A percentile compares a stretch with the other conserved stretches of the same genome.
Conservation (phyloP, 495 filamentous ascomycete genomes). For the Hypomontagnella monticulosa region DNA sequence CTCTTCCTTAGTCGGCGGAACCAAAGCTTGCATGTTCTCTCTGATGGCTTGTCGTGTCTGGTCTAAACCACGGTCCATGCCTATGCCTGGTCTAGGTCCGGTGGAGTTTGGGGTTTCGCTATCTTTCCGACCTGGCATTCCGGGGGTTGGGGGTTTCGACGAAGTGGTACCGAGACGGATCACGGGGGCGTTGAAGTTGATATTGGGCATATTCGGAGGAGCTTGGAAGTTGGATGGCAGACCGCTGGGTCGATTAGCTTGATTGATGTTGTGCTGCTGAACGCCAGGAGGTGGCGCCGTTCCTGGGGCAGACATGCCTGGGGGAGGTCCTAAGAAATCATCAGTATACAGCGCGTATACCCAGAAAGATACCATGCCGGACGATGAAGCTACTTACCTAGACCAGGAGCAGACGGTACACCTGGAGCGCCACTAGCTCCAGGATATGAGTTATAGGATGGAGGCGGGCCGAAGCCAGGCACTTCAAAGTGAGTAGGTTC, state of each 20-base stretch:
- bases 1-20: conserved; percentile 90
- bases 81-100: conserved; percentile 73
- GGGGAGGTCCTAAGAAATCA: conserved; percentile 62
- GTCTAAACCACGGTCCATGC: conserved; percentile 70
- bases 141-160: conserved; percentile 68
- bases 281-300: conserved; percentile 81
- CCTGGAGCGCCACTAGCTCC: conserved; percentile 68
- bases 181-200: conserved; percentile 97
- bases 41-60: conserved; percentile 73
- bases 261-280: conserved; percentile 72
- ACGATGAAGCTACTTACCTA: conserved; percentile 69
- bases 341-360: conserved; percentile 16
- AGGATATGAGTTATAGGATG: conserved; percentile 76
- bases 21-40: conserved; percentile 79
- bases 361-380: conserved; percentile 6
- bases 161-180: conserved; percentile 85
- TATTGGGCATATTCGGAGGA: conserved; percentile 92
- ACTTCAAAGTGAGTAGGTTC: conserved; percentile 36
- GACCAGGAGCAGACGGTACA: conserved; percentile 81
- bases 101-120: conserved; percentile 52
- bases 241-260: conserved; percentile 78
- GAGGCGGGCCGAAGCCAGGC: conserved; percentile 74
- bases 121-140: conserved; percentile 52
- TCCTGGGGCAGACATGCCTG: conserved; percentile 83
- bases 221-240: conserved; percentile 89